Conservation (phyloP, 148 eudicot species). For the Chenopodium berlandieri region DNA sequence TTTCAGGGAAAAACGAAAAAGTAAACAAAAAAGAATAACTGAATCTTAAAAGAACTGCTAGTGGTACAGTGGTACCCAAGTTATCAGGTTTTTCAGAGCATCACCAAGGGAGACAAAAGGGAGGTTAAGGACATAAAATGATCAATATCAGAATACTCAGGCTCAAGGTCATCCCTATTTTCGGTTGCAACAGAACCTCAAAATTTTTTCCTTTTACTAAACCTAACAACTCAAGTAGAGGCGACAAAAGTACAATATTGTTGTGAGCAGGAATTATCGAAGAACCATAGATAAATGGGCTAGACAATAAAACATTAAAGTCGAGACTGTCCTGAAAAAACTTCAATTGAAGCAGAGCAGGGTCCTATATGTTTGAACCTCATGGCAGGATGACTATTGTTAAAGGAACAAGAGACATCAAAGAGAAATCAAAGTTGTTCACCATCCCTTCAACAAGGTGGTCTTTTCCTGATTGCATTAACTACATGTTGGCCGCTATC, state of each 20-base stretch:
- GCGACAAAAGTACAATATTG: background rate
- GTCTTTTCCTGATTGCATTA: conserved; percentile 32
- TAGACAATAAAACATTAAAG: conserved; percentile 13
- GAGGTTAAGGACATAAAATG: background rate
- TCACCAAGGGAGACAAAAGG: background rate
- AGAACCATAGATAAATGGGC: background rate
- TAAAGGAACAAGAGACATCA: conserved; percentile 18
- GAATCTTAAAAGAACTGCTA: no score
- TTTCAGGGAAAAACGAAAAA: no score
- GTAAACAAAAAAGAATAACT: no score
- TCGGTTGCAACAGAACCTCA: background rate
- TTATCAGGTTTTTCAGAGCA: background rate
- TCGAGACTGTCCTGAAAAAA: conserved; percentile 21
- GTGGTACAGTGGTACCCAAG: no score
- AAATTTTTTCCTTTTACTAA: background rate
- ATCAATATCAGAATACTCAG: background rate
- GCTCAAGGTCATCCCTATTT: background rate
- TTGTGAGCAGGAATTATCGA: background rate
- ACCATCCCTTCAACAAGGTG: conserved; percentile 27
- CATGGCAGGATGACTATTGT: conserved; percentile 21
- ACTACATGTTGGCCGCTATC: conserved; percentile 24
- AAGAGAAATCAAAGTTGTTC: conserved; percentile 23
- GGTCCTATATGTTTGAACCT: conserved; percentile 24
- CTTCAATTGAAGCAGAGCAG: conserved; percentile 29
- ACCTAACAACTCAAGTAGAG: background rate